phyloP scores from a whole-genome alignment of 495 filamentous ascomycete genomes.

The Xylaria scruposa region DNA sequence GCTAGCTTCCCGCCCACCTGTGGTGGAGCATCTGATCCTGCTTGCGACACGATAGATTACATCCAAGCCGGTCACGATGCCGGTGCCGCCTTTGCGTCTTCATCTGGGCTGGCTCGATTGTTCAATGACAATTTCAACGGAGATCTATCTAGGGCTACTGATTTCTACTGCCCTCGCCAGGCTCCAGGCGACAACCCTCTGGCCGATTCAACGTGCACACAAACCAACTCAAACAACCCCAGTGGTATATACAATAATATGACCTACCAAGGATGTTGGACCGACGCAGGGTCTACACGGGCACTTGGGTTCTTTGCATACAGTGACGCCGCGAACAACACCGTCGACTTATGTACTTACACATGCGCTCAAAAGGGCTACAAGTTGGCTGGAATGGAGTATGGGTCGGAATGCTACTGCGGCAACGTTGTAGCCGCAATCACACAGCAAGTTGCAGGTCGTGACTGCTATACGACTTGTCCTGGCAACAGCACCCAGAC shows the following conservation, averaged over 20 bases:
- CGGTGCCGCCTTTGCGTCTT: constrained; percentile 1
- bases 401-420: constrained; percentile 4
- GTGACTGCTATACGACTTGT: neutral
- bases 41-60: constrained; percentile 2
- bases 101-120: neutral
- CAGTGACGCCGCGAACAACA: neutral
- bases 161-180: constrained; percentile 6
- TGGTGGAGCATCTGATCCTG: neutral
- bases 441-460: neutral
- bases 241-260: neutral
- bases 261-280: neutral
- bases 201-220: neutral
- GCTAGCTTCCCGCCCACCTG: neutral
- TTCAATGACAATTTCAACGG: constrained; percentile 2
- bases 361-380: constrained; percentile 7
- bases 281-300: neutral
- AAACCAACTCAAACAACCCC: neutral
- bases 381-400: constrained; percentile 1
- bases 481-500: constrained; percentile 8
- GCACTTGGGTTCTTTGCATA: neutral
- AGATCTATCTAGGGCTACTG: neutral
- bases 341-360: constrained; percentile 1
- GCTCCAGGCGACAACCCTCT: constrained; percentile 1
- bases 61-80: constrained; percentile 3
- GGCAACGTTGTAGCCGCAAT: neutral